Conservation (phyloP, 1,284 basidiomycete species). For the Termitomyces sp. region DNA sequence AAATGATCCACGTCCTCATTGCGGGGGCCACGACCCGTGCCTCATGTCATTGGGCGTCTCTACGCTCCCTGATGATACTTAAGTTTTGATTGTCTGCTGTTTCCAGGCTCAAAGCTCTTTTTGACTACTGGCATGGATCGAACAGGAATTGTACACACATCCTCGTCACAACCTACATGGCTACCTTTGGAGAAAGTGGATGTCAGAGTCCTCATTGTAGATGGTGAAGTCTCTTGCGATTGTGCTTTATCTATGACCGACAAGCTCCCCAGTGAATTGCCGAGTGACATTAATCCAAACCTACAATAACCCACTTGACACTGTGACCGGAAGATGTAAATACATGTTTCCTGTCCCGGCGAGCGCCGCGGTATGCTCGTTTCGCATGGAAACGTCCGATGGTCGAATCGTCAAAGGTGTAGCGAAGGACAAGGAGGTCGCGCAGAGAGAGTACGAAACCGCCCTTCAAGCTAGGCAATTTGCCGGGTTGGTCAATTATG, state of each 20-base stretch:
- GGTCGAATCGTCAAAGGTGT: slow-evolving; percentile 38
- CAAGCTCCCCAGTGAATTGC: slow-evolving; percentile 39
- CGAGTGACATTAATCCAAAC: slow-evolving; percentile 45
- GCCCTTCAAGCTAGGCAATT: slow-evolving; percentile 38
- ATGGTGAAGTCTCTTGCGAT: slow-evolving; percentile 32
- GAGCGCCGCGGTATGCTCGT: slow-evolving; percentile 25
- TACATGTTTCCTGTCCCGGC: slow-evolving; percentile 61
- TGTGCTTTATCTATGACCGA: not conserved
- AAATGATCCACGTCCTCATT: not conserved
- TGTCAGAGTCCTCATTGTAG: slow-evolving; percentile 39
- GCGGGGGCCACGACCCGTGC: not conserved
- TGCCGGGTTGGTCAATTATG: slow-evolving; percentile 45
- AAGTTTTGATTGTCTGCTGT: not conserved
- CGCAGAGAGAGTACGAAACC: slow-evolving; percentile 36
- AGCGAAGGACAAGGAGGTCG: slow-evolving; percentile 45
- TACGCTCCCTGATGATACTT: not conserved
- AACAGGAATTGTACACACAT: slow-evolving; percentile 36
- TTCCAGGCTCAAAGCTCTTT: not conserved
- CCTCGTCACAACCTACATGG: slow-evolving; percentile 23
- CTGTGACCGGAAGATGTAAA: slow-evolving; percentile 38
- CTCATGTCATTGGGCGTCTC: slow-evolving; percentile 2
- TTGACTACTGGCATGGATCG: slow-evolving; percentile 13
- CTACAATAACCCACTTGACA: slow-evolving; percentile 37
- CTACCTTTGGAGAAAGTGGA: slow-evolving; percentile 41
- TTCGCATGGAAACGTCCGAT: slow-evolving; percentile 21